Conservation (phyloP, 2,329 filamentous ascomycete species). For the Scopulariopsis brevicaulis region DNA sequence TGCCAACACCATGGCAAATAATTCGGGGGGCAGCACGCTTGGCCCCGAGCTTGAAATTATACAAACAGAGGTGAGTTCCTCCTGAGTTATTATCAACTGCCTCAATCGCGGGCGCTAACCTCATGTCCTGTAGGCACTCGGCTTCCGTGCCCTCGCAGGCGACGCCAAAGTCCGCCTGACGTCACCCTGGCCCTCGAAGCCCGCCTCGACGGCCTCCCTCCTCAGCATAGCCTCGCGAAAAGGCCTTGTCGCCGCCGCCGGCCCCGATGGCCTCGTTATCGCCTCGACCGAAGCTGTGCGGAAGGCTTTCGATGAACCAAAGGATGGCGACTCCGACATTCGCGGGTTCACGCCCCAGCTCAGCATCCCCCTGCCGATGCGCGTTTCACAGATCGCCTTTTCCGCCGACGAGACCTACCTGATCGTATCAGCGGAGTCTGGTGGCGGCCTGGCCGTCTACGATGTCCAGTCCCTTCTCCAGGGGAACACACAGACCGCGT, state of each 20-base stretch:
- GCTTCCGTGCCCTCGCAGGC: conserved; percentile 69
- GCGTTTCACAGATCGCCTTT: conserved; percentile 82
- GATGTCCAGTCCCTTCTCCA: conserved; percentile 58
- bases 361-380: conserved; percentile 58
- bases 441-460: conserved; percentile 76
- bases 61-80: conserved; percentile 60
- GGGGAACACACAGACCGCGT: conserved; percentile 54
- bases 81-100: conserved; percentile 1
- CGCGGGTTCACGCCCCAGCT: conserved; percentile 64
- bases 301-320: conserved; percentile 55
- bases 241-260: conserved; percentile 78
- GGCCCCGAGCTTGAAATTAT: conserved; percentile 67
- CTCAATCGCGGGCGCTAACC: conserved; percentile 7
- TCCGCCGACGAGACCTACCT: conserved; percentile 81
- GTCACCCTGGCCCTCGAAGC: conserved; percentile 64
- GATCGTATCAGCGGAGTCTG: conserved; percentile 69
- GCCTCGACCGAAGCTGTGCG: conserved; percentile 68
- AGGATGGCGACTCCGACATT: conserved; percentile 51
- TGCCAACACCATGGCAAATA: conserved; percentile 28
- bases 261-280: conserved; percentile 67
- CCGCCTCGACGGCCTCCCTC: conserved; percentile 68
- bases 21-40: conserved; percentile 25
- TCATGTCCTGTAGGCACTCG: conserved; percentile 44
- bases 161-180: conserved; percentile 78
- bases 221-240: conserved; percentile 70